Percentiles rank a stretch among this genome's conserved stretches.
Conservation (phyloP, 768 basidiomycete species). For the Phylloporus rhodoxanthus region DNA sequence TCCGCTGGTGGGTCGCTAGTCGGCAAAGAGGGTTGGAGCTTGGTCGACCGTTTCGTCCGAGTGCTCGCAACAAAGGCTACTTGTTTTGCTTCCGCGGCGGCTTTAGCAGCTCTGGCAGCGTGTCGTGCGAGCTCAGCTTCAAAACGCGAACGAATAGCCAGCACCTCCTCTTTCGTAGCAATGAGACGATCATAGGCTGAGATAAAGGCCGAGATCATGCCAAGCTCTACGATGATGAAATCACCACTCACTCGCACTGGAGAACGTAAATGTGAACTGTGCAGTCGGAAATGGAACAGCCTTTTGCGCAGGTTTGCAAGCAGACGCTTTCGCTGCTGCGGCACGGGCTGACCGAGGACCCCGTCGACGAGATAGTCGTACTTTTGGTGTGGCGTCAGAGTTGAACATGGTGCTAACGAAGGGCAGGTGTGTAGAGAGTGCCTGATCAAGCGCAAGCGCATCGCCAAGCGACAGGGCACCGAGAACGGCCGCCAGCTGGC, state of each 20-base stretch:
- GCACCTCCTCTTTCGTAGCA: constrained; percentile 64
- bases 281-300: constrained; percentile 43
- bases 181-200: constrained; percentile 69
- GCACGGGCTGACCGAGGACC: constrained; percentile 48
- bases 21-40: constrained; percentile 30
- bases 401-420: constrained; percentile 34
- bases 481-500: constrained; percentile 65
- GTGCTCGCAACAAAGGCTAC: constrained; percentile 37
- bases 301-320: constrained; percentile 6
- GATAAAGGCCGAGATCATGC: constrained; percentile 21
- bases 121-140: constrained; percentile 70
- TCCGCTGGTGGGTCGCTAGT: constrained; percentile 35
- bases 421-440: constrained; percentile 46
- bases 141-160: constrained; percentile 58
- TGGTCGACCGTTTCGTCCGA: constrained; percentile 35
- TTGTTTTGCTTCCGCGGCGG: constrained; percentile 46
- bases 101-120: constrained; percentile 49
- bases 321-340: constrained; percentile 21
- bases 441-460: constrained; percentile 72
- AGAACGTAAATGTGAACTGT: constrained; percentile 57
- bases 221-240: constrained; percentile 24
- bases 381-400: constrained; percentile 29
- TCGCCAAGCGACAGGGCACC: constrained; percentile 63
- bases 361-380: constrained; percentile 52
- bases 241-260: constrained; percentile 64